phyloP scores from a whole-genome alignment of 176 grass and related monocot species.

The Musa troglodytarum region DNA sequence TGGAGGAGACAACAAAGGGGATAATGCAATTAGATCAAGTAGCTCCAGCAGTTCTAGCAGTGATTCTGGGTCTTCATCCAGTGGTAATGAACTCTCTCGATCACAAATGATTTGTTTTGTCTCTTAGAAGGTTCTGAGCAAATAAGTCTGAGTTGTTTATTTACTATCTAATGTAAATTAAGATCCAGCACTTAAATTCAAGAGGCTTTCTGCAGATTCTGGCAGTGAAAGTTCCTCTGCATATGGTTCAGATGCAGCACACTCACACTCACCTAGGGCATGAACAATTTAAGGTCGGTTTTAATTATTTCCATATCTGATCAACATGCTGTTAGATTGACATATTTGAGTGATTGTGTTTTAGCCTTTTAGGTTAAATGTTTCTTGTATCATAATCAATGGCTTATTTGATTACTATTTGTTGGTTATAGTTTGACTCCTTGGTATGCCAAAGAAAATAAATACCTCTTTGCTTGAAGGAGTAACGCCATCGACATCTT shows the following conservation, averaged over 20 bases:
- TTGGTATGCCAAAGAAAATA: background rate
- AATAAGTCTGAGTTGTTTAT: background rate
- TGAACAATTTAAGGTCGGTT: background rate
- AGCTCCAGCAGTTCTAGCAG: slow-evolving; percentile 45
- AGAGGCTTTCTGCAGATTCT: slow-evolving; percentile 57
- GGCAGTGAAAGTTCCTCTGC: slow-evolving; percentile 83
- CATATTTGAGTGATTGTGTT: background rate
- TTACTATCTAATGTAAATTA: background rate
- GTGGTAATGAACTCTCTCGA: slow-evolving; percentile 32
- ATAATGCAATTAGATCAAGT: slow-evolving; percentile 61
- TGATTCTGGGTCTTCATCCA: slow-evolving; percentile 81
- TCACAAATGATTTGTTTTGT: background rate
- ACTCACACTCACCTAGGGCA: slow-evolving; percentile 35
- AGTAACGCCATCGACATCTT: too few relatives aligned
- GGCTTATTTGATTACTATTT: background rate
- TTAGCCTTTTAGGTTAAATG: background rate
- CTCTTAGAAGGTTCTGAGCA: background rate
- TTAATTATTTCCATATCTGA: background rate
- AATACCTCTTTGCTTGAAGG: background rate
- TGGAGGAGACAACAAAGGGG: slow-evolving; percentile 41
- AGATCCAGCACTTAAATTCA: background rate
- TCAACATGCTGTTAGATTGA: background rate
- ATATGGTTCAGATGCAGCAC: slow-evolving; percentile 60
- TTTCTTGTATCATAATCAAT: background rate
- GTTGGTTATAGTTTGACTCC: background rate